Base-by-base conservation (phyloP, 768 basidiomycete species). In the Crepidotus variabilis region DNA sequence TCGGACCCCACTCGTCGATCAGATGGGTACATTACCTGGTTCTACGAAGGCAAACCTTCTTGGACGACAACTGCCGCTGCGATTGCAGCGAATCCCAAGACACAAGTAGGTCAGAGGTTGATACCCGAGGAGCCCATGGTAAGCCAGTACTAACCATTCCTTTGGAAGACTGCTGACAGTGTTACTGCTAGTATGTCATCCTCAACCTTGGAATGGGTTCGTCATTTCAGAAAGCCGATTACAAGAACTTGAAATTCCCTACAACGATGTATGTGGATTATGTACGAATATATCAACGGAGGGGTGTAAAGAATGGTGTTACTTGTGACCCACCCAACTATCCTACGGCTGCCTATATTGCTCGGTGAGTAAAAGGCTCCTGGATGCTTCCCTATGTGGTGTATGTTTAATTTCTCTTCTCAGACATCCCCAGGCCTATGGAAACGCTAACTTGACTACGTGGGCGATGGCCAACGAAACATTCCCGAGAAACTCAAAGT, bases 71-170 rank as follows among this genome's bases (percentile, higher is more conserved):
- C 81, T 9, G 72, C 90, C 1, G 76, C 72, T 2, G 75, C 90
- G 2, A 71, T 94, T n/a, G 88, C 84, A 3, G 72, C 93, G 1
- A 86, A 94, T 71, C 21, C 80, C 0, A 65, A 61, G 3, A 74
- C 82, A 0, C 59, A 85, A 54, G 77, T 98, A 50, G 76, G 81
- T 34, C 75, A 80, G 63, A 78, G 95, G 33, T 65, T 94, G 14
- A 85, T 98, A 55, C 78, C 93, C 4, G 92, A 95, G 65, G 97
- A 99, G 69, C 96, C 97, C 1, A 88, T 98, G 94, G 92, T 93
- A 61, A 60, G 84, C 74, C 51, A 52, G 58, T 56, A 50, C 39
- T 35, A 11, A 35, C 16, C 11, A 22, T 55, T 34, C 46, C 49
- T 10, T 39, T 24, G 28, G 16, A 24, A 33, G 34, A 53, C 28